A percentile compares a stretch with the other conserved stretches of the same genome.
phyloP scores from a whole-genome alignment of 495 filamentous ascomycete genomes.

The Apodospora peruviana region DNA sequence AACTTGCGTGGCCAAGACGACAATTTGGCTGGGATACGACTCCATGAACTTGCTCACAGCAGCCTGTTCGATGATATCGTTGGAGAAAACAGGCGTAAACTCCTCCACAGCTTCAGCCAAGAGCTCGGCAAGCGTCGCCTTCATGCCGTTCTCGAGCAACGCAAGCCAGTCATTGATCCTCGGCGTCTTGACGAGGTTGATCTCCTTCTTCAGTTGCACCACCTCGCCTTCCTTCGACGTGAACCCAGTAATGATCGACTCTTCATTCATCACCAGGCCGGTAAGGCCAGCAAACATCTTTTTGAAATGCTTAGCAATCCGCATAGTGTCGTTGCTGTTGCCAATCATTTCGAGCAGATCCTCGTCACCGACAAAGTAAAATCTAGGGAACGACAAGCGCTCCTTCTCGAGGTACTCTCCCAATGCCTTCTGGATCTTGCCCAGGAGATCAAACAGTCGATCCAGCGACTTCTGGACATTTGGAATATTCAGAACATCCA shows the following conservation, averaged over 20 bases:
- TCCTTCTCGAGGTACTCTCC: conserved; percentile 98
- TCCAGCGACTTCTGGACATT: conserved; percentile 94
- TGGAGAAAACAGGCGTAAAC: conserved; percentile 64
- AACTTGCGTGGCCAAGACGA: conserved; percentile 90
- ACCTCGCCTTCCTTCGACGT: conserved; percentile 94
- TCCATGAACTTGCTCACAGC: conserved; percentile 71
- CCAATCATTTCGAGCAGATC: conserved; percentile 99
- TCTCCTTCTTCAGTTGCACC: conserved; percentile 78
- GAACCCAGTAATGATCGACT: conserved; percentile 81
- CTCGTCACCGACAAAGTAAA: conserved; percentile 99
- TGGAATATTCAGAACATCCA: conserved; percentile 91
- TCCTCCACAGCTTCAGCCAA: conserved; percentile 79
- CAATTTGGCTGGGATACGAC: conserved; percentile 85
- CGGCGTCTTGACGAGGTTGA: conserved; percentile 87
- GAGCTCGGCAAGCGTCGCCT: conserved; percentile 82
- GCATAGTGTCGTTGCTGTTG: conserved; percentile 93
- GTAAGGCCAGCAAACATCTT: conserved; percentile 99
- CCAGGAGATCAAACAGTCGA: conserved; percentile 86
- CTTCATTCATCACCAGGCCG: conserved; percentile 85
- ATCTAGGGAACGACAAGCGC: conserved; percentile 91
- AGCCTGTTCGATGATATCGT: conserved; percentile 56
- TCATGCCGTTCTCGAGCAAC: conserved; percentile 89
- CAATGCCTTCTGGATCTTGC: conserved; percentile 98
- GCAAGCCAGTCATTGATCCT: conserved; percentile 98
- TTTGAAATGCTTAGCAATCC: conserved; percentile 95